phyloP scores from a whole-genome alignment of 2,329 filamentous ascomycete species.

The Pseudogymnoascus sp. region DNA sequence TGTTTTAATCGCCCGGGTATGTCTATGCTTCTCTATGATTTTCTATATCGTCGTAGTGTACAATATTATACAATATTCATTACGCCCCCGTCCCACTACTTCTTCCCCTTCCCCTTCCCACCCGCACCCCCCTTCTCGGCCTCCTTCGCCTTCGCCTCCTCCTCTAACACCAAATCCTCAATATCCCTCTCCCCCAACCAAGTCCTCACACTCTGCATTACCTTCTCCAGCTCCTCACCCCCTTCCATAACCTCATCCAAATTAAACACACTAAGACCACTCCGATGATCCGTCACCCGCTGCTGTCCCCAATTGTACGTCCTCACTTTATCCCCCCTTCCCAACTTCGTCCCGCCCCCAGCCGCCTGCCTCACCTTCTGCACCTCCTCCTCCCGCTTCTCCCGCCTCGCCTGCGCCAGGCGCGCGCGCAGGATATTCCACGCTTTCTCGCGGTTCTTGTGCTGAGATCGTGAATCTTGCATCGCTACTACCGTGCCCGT shows the following conservation, averaged over 20 bases:
- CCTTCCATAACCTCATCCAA: constrained; percentile 60
- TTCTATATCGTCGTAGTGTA: neutral
- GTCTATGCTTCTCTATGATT: neutral
- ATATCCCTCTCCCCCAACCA: constrained; percentile 64
- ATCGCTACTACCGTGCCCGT: constrained; percentile 83
- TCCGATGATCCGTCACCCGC: constrained; percentile 66
- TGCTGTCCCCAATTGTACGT: constrained; percentile 69
- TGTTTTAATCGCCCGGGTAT: neutral
- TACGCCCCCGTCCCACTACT: neutral
- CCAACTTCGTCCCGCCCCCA: constrained; percentile 72
- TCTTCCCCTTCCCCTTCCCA: neutral
- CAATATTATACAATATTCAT: neutral
- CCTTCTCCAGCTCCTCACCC: constrained; percentile 52
- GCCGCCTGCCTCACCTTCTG: constrained; percentile 68
- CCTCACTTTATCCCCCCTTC: constrained; percentile 82
- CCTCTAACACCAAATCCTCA: constrained; percentile 48
- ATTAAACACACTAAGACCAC: constrained; percentile 57
- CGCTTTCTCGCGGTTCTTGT: constrained; percentile 78
- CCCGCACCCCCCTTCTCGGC: neutral
- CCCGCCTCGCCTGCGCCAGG: constrained; percentile 70
- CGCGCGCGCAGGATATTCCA: constrained; percentile 80
- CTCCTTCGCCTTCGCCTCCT: constrained; percentile 29
- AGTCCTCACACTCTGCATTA: constrained; percentile 61
- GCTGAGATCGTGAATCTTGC: constrained; percentile 87
- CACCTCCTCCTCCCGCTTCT: constrained; percentile 77